These are phyloP conservation scores for Penicillium sp. DNA, from an alignment of 2,329 filamentous ascomycete genomes.

Conservation along the genomic window DNA sequence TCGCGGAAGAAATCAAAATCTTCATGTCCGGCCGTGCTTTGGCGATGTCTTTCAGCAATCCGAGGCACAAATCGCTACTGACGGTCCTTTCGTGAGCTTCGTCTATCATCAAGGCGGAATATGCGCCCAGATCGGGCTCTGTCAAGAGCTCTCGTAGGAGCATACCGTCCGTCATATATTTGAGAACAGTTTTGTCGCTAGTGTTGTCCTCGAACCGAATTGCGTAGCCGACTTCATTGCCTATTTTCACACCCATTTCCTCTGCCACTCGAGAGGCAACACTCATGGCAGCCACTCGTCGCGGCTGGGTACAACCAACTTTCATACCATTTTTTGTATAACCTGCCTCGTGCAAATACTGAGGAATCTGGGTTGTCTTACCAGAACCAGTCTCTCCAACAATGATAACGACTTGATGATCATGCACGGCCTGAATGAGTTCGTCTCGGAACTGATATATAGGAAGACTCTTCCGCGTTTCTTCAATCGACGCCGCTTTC, in stretches of 20 bases:
- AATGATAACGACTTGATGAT: conserved; percentile 84
- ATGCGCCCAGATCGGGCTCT: conserved; percentile 75
- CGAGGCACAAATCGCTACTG: conserved; percentile 84
- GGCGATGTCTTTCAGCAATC: conserved; percentile 82
- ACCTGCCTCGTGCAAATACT: conserved; percentile 88
- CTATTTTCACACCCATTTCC: conserved; percentile 84
- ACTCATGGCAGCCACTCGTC: conserved; percentile 94
- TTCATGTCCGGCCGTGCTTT: conserved; percentile 80
- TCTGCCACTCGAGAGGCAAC: conserved; percentile 95
- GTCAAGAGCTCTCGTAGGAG: conserved; percentile 84
- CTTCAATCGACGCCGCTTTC: conserved; percentile 82
- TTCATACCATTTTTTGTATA: conserved; percentile 81
- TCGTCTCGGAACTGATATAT: conserved; percentile 85
- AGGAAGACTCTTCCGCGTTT: conserved; percentile 83
- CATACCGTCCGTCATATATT: conserved; percentile 98
- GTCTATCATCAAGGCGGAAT: conserved; percentile 91
- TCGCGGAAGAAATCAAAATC: conserved; percentile 87
- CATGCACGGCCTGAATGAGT: conserved; percentile 77
- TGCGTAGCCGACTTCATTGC: conserved; percentile 87
- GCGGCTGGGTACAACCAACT: conserved; percentile 88
- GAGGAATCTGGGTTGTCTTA: conserved; percentile 92
- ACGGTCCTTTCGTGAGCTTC: conserved; percentile 94
- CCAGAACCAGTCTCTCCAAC: conserved; percentile 93
- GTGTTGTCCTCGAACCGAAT: conserved; percentile 94
- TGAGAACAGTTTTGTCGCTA: conserved; percentile 83